Conservation (phyloP, 2,329 filamentous ascomycete species). For the Metarhizium anisopliae region DNA sequence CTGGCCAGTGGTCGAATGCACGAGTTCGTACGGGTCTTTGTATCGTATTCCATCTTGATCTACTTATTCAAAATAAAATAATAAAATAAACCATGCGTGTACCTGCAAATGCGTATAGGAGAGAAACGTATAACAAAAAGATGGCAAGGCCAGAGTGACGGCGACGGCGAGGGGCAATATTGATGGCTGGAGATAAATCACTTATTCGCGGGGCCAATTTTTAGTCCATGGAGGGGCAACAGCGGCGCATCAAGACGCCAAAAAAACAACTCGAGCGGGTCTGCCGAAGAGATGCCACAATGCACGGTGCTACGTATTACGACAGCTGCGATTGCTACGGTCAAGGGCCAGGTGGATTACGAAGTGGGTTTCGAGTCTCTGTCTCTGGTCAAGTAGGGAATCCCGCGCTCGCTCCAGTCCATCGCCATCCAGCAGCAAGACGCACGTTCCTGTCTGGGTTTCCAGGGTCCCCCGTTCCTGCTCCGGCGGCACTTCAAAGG, state of each 20-base stretch:
- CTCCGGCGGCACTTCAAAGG: neutral
- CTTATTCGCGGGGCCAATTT: neutral
- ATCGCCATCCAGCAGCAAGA: too few species aligned
- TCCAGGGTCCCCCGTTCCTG: neutral
- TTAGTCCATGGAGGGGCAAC: neutral
- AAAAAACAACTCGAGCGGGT: neutral
- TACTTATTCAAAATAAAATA: neutral
- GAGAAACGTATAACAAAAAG: neutral
- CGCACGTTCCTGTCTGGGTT: too few species aligned
- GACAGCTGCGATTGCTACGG: neutral
- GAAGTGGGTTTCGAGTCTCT: too few species aligned
- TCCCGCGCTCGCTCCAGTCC: too few species aligned
- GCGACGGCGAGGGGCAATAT: neutral
- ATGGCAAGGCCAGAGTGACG: neutral
- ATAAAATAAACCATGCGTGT: neutral
- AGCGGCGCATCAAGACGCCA: neutral
- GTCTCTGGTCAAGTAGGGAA: too few species aligned
- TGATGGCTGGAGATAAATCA: neutral
- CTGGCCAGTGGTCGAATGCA: constrained; percentile 3
- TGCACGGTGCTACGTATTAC: too few species aligned
- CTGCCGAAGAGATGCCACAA: neutral
- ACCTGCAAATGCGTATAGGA: neutral
- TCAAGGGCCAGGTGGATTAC: too few species aligned
- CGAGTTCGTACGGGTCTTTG: constrained; percentile 58
- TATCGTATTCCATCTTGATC: constrained; percentile 60